Evolutionary conservation across 2,329 filamentous ascomycete species (phyloP).

Genomic region (Colletotrichum australisinense): DNA sequence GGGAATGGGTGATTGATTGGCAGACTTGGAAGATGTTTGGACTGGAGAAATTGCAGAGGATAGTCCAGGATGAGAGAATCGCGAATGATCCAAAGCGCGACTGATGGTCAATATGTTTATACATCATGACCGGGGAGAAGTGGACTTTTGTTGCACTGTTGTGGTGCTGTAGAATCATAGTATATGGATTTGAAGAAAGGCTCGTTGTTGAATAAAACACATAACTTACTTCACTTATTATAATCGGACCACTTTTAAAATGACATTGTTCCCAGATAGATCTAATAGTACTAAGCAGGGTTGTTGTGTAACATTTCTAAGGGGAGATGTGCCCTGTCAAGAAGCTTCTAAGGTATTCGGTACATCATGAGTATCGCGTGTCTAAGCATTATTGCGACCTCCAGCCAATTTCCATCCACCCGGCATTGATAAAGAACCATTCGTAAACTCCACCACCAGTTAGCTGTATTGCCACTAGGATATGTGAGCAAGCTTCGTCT

Average conservation of each 20-base stretch:
- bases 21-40: slow-evolving; percentile 41
- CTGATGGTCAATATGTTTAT: background rate
- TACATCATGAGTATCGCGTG: background rate
- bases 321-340: background rate
- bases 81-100: background rate
- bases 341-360: background rate
- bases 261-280: background rate
- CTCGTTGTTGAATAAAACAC: background rate
- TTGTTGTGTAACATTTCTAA: background rate
- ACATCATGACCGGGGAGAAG: background rate
- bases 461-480: background rate
- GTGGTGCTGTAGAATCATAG: background rate
- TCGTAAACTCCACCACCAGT: background rate
- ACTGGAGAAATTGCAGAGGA: background rate
- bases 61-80: background rate
- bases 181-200: background rate
- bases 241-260: background rate
- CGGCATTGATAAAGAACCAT: background rate
- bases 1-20: slow-evolving; percentile 40
- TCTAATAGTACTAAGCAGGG: background rate
- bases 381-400: background rate
- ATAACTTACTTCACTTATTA: background rate
- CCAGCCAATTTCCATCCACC: background rate
- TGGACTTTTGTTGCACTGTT: background rate
- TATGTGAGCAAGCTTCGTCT: background rate